Base-by-base conservation (phyloP, 2,329 filamentous ascomycete genomes). In the Domatiomyces globalis region DNA sequence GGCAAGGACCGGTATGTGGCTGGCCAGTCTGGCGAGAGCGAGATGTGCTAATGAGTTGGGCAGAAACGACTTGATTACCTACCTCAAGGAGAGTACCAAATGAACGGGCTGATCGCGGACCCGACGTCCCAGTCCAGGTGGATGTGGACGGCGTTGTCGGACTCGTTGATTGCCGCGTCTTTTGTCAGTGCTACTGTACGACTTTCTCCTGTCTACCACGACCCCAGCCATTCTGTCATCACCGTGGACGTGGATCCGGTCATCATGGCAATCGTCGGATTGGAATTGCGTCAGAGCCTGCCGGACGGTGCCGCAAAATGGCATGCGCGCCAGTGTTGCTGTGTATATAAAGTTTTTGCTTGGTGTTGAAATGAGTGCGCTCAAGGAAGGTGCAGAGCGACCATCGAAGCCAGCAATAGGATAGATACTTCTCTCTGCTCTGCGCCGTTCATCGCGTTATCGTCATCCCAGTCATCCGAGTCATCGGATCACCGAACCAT, bases 61-160 rank as follows among this genome's bases (percentile, higher is more conserved):
- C 45, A 82, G 92, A 72, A 95, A 96, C 73, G 90, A 98, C 74
- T 79, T 98, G 66, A 95, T 98, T 81, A 88, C 87, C 49, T 63
- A 55, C 57, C 55, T 65, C 45, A 57, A 60, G 48, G 57, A 63
- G 25, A 60, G 61, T 49, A 63, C 60, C 55, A 62, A 63, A 55
- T 64, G 62, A 53, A 60, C 42, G 49, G 46, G 22, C 49, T 20
- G 44, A 29, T 36, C 22, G 43, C 18, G 15, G 10, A 39, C 8
- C 33, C 33, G 43, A 18, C n/a, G 17, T 10, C 17, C 39, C 46
- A 47, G 36, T 47, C 33, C 42, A 39, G 39, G 17, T 44, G 50
- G 18, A 50, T 19, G 33, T 49, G 49, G 47, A 47, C 29, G 45
- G 46, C 50, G 29, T 46, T 49, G 25, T 47, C 51, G 46, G 46